A percentile compares a stretch with the other conserved stretches of the same genome.
Evolutionary conservation across 148 eudicot species (phyloP).

Genomic region (Hydrangea macrophylla): DNA sequence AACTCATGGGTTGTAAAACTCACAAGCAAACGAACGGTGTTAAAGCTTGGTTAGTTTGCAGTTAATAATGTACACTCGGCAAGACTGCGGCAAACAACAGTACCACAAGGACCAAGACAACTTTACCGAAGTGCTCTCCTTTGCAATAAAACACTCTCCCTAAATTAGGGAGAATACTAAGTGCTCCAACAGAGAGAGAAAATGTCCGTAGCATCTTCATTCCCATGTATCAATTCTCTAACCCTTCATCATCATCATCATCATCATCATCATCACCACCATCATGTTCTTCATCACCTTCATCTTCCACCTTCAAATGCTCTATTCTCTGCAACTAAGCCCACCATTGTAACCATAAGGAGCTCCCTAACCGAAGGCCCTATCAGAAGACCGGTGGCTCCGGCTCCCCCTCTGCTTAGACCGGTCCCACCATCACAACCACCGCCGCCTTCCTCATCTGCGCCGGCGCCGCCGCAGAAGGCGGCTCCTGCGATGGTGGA

Average conservation of each 20-base stretch:
- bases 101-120: too few species aligned
- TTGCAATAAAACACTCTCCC: too few species aligned
- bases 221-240: constrained; percentile 51
- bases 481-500: constrained; percentile 26
- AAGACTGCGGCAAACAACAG: too few species aligned
- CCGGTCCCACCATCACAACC: constrained; percentile 34
- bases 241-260: constrained; percentile 24
- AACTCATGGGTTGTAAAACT: too few species aligned
- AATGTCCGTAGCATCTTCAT: constrained; percentile 75
- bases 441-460: constrained; percentile 25
- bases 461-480: constrained; percentile 31
- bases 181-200: constrained; percentile 4
- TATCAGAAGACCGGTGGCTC: constrained; percentile 69
- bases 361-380: constrained; percentile 85
- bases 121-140: too few species aligned
- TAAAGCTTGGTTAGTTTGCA: too few species aligned
- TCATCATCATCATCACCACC: constrained; percentile 15
- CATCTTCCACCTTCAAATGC: constrained; percentile 39
- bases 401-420: constrained; percentile 35
- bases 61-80: too few species aligned
- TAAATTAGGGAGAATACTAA: too few species aligned
- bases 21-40: too few species aligned
- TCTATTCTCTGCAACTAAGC: constrained; percentile 25
- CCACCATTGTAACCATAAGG: constrained; percentile 42
- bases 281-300: constrained; percentile 30